Percentiles rank a stretch among this genome's conserved stretches.
Conservation (phyloP, 495 filamentous ascomycete genomes). For the Tuber indicum region DNA sequence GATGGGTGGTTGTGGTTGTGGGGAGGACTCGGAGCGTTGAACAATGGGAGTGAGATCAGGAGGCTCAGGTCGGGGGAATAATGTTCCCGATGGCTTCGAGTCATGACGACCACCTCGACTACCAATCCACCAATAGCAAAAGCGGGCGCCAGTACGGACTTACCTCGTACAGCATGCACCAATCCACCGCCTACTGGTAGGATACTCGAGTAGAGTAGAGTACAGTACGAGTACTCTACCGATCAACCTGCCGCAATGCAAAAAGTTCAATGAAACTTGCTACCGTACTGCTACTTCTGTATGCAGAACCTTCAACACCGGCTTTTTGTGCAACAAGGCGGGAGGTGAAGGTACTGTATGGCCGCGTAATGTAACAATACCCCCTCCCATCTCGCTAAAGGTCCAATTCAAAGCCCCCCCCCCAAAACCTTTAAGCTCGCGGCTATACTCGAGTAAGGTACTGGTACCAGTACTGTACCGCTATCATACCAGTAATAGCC, state of each 20-base stretch:
- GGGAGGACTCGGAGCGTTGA: background rate
- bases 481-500: background rate
- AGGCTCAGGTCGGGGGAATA: conserved; percentile 2
- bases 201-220: no score
- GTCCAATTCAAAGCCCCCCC: background rate
- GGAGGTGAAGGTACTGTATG: background rate
- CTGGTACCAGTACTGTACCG: no score
- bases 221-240: no score
- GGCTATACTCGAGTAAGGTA: no score
- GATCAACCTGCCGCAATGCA: background rate
- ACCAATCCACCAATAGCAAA: background rate
- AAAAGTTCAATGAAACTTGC: background rate
- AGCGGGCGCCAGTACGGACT: background rate
- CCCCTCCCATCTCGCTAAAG: background rate
- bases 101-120: background rate
- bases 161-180: background rate
- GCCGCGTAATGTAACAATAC: background rate
- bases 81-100: background rate
- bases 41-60: background rate
- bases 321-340: background rate
- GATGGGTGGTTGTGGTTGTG: background rate
- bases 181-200: background rate
- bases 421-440: background rate
- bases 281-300: background rate
- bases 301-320: background rate